These are phyloP conservation scores for Melampsora americana DNA, from an alignment of 1,284 basidiomycete genomes.

Conservation along the genomic window DNA sequence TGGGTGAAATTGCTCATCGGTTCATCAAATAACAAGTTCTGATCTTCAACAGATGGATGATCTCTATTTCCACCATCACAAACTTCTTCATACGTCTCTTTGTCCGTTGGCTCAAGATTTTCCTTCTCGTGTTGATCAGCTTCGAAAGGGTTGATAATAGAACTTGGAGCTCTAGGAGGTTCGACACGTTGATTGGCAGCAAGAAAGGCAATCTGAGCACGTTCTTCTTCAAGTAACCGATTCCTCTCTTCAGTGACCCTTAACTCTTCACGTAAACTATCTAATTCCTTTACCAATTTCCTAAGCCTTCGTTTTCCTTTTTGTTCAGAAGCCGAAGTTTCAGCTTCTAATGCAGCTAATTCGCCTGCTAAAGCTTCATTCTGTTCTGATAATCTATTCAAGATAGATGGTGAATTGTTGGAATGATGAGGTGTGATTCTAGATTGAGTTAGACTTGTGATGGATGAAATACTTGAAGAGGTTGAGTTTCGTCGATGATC, in stretches of 20 bases:
- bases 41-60: background rate
- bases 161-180: background rate
- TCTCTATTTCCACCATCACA: background rate
- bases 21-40: too few relatives aligned
- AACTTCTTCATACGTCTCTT: background rate
- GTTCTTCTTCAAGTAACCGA: constrained; percentile 66
- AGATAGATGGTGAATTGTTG: constrained; percentile 59
- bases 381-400: constrained; percentile 69
- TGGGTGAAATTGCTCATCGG: background rate
- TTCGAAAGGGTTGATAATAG: background rate
- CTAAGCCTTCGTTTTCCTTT: constrained; percentile 67
- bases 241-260: constrained; percentile 64
- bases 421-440: constrained; percentile 57
- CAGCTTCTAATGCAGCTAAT: constrained; percentile 69
- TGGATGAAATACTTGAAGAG: constrained; percentile 48
- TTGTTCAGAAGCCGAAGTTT: constrained; percentile 65
- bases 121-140: background rate
- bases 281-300: constrained; percentile 72
- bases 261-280: constrained; percentile 66
- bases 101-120: background rate
- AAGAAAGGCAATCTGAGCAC: constrained; percentile 49
- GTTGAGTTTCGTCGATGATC: constrained; percentile 50
- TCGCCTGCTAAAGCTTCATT: constrained; percentile 73
- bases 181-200: constrained; percentile 4
- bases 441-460: constrained; percentile 46